Conservation (phyloP, 2,329 filamentous ascomycete genomes). For the Xylariaceae sp. region DNA sequence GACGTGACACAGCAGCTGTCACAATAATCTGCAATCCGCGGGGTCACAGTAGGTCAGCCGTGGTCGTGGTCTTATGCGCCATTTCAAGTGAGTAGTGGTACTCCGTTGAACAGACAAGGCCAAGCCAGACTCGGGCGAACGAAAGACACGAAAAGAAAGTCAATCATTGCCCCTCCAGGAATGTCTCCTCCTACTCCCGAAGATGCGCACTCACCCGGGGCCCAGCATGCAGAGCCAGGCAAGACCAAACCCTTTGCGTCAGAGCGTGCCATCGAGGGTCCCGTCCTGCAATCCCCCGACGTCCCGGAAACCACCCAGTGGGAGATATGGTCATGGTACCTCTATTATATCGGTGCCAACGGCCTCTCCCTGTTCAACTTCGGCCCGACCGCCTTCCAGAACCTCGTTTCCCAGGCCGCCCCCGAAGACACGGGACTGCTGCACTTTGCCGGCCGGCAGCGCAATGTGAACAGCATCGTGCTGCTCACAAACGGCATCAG, state of each 20-base stretch:
- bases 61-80: too few species aligned
- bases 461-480: constrained; percentile 61
- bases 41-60: too few species aligned
- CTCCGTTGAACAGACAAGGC: too few species aligned
- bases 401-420: constrained; percentile 57
- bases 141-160: too few species aligned
- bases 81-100: too few species aligned
- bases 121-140: too few species aligned
- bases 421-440: constrained; percentile 47
- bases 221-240: not conserved
- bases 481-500: constrained; percentile 61
- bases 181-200: not conserved
- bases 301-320: constrained; percentile 38
- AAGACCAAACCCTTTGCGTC: constrained; percentile 1
- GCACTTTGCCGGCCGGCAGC: constrained; percentile 49
- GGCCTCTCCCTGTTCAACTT: constrained; percentile 60
- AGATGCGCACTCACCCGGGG: not conserved
- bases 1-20: too few species aligned
- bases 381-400: constrained; percentile 59
- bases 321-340: constrained; percentile 55
- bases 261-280: constrained; percentile 12
- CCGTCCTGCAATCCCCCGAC: constrained; percentile 18
- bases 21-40: too few species aligned
- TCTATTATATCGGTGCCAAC: constrained; percentile 63
- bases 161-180: not conserved